Evolutionary conservation across 169 alveolate species (phyloP).

Genomic region (Amoebophrya sp.): DNA sequence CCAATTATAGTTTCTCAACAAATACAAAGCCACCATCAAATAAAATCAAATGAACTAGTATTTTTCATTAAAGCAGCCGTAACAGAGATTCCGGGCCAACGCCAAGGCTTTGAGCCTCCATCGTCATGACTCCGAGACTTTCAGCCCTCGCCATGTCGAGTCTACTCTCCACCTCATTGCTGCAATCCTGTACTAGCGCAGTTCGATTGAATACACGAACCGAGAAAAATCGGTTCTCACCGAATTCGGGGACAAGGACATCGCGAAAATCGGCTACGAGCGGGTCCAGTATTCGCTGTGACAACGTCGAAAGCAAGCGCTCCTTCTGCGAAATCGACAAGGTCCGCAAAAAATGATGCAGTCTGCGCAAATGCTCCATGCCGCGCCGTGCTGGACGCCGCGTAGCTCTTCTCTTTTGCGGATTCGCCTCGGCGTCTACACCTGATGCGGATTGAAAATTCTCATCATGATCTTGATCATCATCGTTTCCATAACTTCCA

Average conservation of each 20-base stretch:
- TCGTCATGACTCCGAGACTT: neutral
- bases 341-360: neutral
- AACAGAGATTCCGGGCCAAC: neutral
- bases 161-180: neutral
- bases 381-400: neutral
- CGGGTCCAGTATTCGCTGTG: neutral
- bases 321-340: neutral
- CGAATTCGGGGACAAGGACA: neutral
- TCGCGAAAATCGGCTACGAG: neutral
- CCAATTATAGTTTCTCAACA: too few relatives aligned
- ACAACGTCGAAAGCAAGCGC: neutral
- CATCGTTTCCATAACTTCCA: too few relatives aligned
- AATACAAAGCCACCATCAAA: too few relatives aligned
- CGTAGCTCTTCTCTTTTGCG: neutral
- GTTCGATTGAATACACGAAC: neutral
- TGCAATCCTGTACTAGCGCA: neutral
- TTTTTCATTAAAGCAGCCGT: neutral
- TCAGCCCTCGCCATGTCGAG: neutral
- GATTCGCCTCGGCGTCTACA: neutral
- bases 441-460: neutral
- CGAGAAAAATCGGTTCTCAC: neutral
- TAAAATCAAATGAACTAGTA: neutral
- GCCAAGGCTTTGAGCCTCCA: neutral
- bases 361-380: neutral
- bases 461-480: neutral